A percentile compares a stretch with the other conserved stretches of the same genome.
Conservation (phyloP, 2,329 filamentous ascomycete species). For the Ceratocystis huliohia region DNA sequence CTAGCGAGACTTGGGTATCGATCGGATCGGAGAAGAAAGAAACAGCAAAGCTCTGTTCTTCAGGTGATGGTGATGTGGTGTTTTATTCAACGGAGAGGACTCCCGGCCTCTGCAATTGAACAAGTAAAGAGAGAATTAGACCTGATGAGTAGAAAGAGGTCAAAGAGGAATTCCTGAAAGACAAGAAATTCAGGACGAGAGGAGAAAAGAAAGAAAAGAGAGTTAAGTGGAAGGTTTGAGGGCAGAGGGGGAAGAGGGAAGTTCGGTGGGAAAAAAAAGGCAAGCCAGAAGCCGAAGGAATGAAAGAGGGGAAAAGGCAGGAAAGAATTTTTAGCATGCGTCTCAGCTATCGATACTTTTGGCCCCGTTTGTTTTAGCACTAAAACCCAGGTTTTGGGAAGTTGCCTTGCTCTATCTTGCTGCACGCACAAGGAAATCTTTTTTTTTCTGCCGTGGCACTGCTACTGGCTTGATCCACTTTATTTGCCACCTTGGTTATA, state of each 20-base stretch:
- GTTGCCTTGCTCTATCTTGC: neutral
- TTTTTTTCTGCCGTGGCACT: slow-evolving; percentile 1
- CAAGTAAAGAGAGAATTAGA: slow-evolving; percentile 30
- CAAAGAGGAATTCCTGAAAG: slow-evolving; percentile 28
- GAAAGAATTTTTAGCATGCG: slow-evolving; percentile 12
- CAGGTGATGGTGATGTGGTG: neutral
- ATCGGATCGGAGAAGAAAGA: slow-evolving; percentile 19
- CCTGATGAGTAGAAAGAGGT: slow-evolving; percentile 21
- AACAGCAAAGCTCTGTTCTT: slow-evolving; percentile 21
- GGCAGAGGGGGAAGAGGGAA: slow-evolving; percentile 5
- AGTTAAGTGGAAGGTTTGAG: neutral
- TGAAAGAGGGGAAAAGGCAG: slow-evolving; percentile 22
- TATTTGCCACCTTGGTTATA: neutral
- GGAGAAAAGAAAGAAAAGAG: slow-evolving; percentile 7
- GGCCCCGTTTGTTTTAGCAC: neutral
- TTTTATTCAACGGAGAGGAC: slow-evolving; percentile 23
- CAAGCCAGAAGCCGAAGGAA: slow-evolving; percentile 10
- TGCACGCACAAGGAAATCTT: slow-evolving; percentile 33
- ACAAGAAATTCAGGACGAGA: slow-evolving; percentile 17
- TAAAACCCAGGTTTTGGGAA: neutral
- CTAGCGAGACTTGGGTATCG: slow-evolving; percentile 19
- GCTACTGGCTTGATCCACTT: neutral
- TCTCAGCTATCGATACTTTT: slow-evolving; percentile 16
- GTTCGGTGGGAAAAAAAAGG: slow-evolving; percentile 6
- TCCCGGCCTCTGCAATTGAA: slow-evolving; percentile 29